Base-by-base conservation (phyloP, 2,329 filamentous ascomycete species). In the Colletotrichum paranaense region DNA sequence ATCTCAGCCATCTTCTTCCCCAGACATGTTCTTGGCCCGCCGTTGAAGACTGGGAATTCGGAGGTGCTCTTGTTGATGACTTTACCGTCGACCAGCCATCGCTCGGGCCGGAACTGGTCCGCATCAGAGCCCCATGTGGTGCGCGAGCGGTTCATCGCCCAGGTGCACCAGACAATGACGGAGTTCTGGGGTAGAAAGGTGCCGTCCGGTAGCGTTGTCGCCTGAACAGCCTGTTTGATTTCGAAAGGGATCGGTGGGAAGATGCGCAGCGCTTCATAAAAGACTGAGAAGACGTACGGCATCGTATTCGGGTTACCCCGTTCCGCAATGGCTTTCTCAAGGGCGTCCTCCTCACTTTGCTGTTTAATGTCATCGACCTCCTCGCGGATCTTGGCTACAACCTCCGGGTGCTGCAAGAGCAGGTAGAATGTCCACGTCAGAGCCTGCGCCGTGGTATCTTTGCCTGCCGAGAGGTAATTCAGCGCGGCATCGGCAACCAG, bases 181-280 rank as follows among this genome's bases (percentile, higher is more conserved):
- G 90, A 84, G 14, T 82, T 79, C 32, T 81, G 78, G 0, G 90
- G 89, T 4, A 93, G 83, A 59, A 84, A 86, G 0, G 90, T 92
- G 4, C 89, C 90, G 76, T 92, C 90, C 0, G 90, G 90, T 2
- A 93, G 84, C 0, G 86, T 88, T 3, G 86, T 87, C 22, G 84
- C 79, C 65, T 83, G 78, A 28, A 86, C 85, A 73, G 86, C 86
- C 79, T 93, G 89, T 78, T 91, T 91, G 75, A 93, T 88, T 78
- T 93, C 91, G 73, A 93, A 90, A 1, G 91, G 91, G 32, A 93
- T 88, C 2, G 91, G 90, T 3, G 91, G 91, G 75, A 89, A 92
- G 7, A 92, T 82, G 4, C 91, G 87, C 3, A 93, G 81, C 2
- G 88, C 80, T 77, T 93, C 91, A 79, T 91, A 90, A 77, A 92